phyloP scores from a whole-genome alignment of 2,329 filamentous ascomycete genomes.

The Periconia sp. region DNA sequence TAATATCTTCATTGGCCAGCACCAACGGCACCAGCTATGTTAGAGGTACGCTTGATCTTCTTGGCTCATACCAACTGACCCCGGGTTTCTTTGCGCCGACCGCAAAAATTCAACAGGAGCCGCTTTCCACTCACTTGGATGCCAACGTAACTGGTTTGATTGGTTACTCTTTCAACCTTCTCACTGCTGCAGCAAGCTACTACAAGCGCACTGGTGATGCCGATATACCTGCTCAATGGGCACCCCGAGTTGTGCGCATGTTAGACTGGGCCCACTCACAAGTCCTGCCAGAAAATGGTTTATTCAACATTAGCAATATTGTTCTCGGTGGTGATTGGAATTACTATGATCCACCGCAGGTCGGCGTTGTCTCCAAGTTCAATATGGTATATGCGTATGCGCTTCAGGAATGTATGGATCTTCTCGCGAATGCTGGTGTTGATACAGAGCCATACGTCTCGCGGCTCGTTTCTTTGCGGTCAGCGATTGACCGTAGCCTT shows the following conservation, averaged over 20 bases:
- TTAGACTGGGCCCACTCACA: conserved; percentile 41
- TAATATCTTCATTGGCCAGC: conserved; percentile 25
- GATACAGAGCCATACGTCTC: conserved; percentile 18
- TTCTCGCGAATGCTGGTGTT: conserved; percentile 23
- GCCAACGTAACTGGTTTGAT: conserved; percentile 36
- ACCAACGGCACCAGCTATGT: conserved; percentile 29
- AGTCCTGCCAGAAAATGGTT: conserved; percentile 11
- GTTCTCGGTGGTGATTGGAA: conserved; percentile 40
- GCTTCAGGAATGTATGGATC: conserved; percentile 23
- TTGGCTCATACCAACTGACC: conserved; percentile 31
- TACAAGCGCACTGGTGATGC: conserved; percentile 33
- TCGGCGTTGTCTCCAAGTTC: conserved; percentile 35
- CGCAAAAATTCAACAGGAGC: conserved; percentile 36
- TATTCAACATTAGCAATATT: conserved; percentile 28
- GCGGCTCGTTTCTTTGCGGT: conserved; percentile 24
- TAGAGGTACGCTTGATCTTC: conserved; percentile 27
- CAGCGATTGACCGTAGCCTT: conserved; percentile 18
- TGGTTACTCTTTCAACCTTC: conserved; percentile 37
- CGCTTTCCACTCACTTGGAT: conserved; percentile 15
- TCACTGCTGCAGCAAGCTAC: conserved; percentile 30
- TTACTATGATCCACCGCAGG: conserved; percentile 37
- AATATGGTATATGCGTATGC: conserved; percentile 37
- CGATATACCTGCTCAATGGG: conserved; percentile 28
- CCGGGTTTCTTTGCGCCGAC: conserved; percentile 37
- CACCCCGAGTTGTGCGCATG: conserved; percentile 29